Percentiles rank a stretch among this genome's conserved stretches.
Conservation (phyloP, 768 basidiomycete species). For the Sporobolomyces pararoseus region DNA sequence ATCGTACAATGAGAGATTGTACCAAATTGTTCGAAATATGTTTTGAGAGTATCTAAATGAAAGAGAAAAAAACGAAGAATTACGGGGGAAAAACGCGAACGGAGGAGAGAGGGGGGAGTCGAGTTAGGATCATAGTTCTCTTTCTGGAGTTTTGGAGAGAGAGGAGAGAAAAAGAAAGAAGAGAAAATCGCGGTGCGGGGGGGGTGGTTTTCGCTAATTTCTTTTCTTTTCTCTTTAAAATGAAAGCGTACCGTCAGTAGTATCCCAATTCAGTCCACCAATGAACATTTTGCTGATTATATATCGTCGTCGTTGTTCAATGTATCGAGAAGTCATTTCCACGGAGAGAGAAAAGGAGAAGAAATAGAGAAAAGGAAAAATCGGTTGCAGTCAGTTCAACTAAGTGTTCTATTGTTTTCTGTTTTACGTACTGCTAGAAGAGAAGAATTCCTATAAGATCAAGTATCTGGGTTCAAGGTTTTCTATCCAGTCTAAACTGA, state of each 20-base stretch:
- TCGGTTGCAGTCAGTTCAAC: constrained; percentile 20
- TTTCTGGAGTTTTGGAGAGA: no score
- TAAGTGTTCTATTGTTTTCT: neutral
- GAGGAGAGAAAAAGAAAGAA: constrained; percentile 18
- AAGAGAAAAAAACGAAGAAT: neutral
- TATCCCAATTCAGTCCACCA: constrained; percentile 99
- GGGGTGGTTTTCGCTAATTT: neutral
- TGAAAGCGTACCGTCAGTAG: constrained; percentile 79
- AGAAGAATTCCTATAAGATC: no score
- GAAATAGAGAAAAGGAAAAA: neutral
- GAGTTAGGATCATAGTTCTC: constrained; percentile 40
- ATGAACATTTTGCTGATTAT: constrained; percentile 90
- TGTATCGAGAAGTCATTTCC: no score
- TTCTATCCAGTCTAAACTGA: no score
- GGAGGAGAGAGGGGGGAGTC: constrained; percentile 51
- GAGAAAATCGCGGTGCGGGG: no score
- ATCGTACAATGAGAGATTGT: constrained; percentile 96
- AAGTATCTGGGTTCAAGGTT: no score
- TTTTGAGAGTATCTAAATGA: constrained; percentile 51
- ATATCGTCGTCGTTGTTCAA: no score
- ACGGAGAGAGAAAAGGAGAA: no score
- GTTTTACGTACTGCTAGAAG: constrained; percentile 5
- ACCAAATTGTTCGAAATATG: constrained; percentile 93
- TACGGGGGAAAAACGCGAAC: neutral
- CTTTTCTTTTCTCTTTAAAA: neutral